phyloP scores from a whole-genome alignment of 1,284 basidiomycete genomes.

The Erythrobasidium hasegawianum region DNA sequence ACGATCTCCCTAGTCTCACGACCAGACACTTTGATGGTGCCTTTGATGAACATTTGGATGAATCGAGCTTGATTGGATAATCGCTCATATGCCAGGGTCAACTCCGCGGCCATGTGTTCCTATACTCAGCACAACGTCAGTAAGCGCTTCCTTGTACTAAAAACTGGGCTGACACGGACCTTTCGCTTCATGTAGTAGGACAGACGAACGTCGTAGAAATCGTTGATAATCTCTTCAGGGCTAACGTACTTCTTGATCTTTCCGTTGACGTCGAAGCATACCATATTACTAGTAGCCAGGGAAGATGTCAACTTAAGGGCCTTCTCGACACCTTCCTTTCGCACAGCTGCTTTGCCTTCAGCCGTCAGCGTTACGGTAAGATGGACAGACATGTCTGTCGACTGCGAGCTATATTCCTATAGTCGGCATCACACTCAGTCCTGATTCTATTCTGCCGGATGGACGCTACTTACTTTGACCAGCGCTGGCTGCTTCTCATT shows the following conservation, averaged over 20 bases:
- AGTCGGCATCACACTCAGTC: too few relatives aligned
- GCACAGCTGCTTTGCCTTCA: slow-evolving; percentile 78
- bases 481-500: slow-evolving; percentile 61
- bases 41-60: slow-evolving; percentile 90
- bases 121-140: too few relatives aligned
- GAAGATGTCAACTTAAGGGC: slow-evolving; percentile 85
- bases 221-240: slow-evolving; percentile 87
- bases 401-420: slow-evolving; percentile 29
- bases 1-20: slow-evolving; percentile 87
- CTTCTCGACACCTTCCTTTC: slow-evolving; percentile 80
- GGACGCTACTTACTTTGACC: slow-evolving; percentile 54
- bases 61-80: slow-evolving; percentile 95
- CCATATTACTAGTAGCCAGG: slow-evolving; percentile 92
- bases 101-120: slow-evolving; percentile 80
- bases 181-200: slow-evolving; percentile 94
- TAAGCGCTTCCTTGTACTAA: too few relatives aligned
- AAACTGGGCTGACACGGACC: slow-evolving; percentile 44
- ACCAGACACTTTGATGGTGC: slow-evolving; percentile 82
- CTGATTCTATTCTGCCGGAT: too few relatives aligned
- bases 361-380: slow-evolving; percentile 79
- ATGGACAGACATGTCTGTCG: slow-evolving; percentile 83
- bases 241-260: slow-evolving; percentile 92
- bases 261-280: slow-evolving; percentile 91
- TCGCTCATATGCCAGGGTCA: slow-evolving; percentile 77
- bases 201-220: slow-evolving; percentile 86